A percentile compares a stretch with the other conserved stretches of the same genome.
Conservation (phyloP, 768 basidiomycete genomes). For the Omphalotus guepiniiformis region DNA sequence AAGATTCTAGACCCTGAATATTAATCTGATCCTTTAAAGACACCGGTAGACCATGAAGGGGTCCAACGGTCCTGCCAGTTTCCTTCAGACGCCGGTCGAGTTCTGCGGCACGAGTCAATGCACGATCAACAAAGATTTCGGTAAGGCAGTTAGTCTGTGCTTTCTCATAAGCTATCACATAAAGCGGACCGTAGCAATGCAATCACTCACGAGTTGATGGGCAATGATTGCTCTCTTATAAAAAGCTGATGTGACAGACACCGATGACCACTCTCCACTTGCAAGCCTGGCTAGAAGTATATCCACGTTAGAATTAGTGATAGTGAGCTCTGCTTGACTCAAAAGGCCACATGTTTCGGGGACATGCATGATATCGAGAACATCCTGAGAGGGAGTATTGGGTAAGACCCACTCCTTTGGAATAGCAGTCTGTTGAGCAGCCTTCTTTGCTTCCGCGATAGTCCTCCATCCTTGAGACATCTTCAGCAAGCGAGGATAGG, state of each 20-base stretch:
- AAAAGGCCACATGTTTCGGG: constrained; percentile 58
- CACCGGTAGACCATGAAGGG: constrained; percentile 71
- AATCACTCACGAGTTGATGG: constrained; percentile 62
- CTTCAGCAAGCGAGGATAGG: no score
- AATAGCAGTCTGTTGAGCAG: constrained; percentile 48
- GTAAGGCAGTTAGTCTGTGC: constrained; percentile 74
- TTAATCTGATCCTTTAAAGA: constrained; percentile 73
- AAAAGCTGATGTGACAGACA: constrained; percentile 69
- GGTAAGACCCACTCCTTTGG: constrained; percentile 63
- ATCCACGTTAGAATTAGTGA: constrained; percentile 39
- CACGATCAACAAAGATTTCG: constrained; percentile 77
- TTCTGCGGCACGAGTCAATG: constrained; percentile 56
- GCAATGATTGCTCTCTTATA: constrained; percentile 76
- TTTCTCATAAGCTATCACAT: background rate
- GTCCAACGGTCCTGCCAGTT: constrained; percentile 66
- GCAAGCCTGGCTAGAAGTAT: constrained; percentile 51
- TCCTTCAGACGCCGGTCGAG: constrained; percentile 58
- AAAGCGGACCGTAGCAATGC: background rate
- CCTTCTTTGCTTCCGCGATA: constrained; percentile 50
- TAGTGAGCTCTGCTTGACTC: constrained; percentile 43
- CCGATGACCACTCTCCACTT: constrained; percentile 51
- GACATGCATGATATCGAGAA: constrained; percentile 49
- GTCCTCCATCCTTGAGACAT: constrained; percentile 44
- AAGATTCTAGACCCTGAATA: constrained; percentile 65
- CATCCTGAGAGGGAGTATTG: constrained; percentile 37